Base-by-base conservation (phyloP, 2,329 filamentous ascomycete genomes). In the Leptodontidium sp. region DNA sequence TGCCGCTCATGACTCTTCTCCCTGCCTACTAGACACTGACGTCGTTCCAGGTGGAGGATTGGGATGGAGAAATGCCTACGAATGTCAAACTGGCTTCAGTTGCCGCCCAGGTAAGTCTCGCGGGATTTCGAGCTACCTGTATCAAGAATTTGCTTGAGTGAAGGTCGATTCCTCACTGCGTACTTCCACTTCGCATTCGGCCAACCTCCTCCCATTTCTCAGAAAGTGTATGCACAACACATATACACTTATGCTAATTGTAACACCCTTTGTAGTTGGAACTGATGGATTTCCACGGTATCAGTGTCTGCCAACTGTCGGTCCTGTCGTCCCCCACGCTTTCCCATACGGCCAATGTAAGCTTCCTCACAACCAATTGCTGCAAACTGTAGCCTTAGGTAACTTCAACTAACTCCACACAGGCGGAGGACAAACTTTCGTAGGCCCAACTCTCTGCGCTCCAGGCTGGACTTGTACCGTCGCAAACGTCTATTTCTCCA, bases 281-380 rank as follows among this genome's bases (percentile, higher is more conserved):
- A 40, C 35, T 11, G 9, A 24, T 26, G 32, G 35, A 2, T 58
- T 58, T n/a, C 55, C 55, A 24, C 3, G 11, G 4, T 40, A 58
- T 17, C 35, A 58, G 9, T 58, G 55, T 58, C n/a, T 58, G 9
- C 55, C 55, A 40, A 24, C 3, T 58, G 11, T 17, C 32, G 55
- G 55, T n/a, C 35, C 55, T 43, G 21, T 58, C 17, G 11, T 58
- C 17, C n/a, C 55, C 12, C 55, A 58, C 32, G 32, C 55, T 24
- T 58, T 58, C 55, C n/a, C 32, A 43, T 58, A 14, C 4, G 55
- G 32, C 9, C 55, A 58, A 15, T 58, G 55, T 58, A 58, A 40
- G 55, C 5, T 24, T 24, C n/a, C 11, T 17, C 9, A 15, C 5
- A 14, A 38, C 17, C n/a, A 6, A 35, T 38, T 8, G 8, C 29